Evolutionary conservation across 148 eudicot species (phyloP).

Genomic region (Rheum nobile): DNA sequence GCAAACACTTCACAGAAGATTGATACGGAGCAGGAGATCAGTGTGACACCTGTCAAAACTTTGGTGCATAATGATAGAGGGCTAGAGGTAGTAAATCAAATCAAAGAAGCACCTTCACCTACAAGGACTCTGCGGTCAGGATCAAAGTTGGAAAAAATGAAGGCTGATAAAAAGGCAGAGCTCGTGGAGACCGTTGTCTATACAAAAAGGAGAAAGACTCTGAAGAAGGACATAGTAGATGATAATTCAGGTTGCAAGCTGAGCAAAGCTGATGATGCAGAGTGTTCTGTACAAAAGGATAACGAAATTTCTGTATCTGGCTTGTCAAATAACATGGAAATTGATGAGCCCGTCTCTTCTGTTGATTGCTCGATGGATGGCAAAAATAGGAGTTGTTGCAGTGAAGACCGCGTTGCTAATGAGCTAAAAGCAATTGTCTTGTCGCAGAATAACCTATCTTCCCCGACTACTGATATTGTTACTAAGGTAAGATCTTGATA

Average conservation of each 20-base stretch:
- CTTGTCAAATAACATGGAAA: constrained; percentile 16
- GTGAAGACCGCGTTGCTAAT: constrained; percentile 6
- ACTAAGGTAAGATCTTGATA: neutral
- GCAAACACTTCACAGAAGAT: neutral
- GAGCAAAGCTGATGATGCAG: constrained; percentile 11
- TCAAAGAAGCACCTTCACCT: neutral
- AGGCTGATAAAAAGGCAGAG: constrained; percentile 10
- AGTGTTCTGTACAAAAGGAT: constrained; percentile 11
- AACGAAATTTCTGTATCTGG: constrained; percentile 10
- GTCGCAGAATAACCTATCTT: neutral
- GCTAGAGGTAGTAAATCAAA: neutral
- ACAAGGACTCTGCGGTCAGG: neutral
- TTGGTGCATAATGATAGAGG: neutral
- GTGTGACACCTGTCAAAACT: neutral
- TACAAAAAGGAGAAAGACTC: constrained; percentile 21
- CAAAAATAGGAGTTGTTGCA: constrained; percentile 14
- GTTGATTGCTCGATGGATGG: constrained; percentile 12
- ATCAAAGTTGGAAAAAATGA: neutral
- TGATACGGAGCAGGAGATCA: neutral
- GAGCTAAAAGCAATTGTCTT: neutral
- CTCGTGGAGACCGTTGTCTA: constrained; percentile 18
- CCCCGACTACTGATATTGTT: neutral
- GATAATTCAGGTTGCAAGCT: constrained; percentile 11
- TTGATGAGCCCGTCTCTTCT: constrained; percentile 15
- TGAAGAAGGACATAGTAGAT: constrained; percentile 12